Base-by-base conservation (phyloP, 495 filamentous ascomycete genomes). In the Penicillium antarcticum region DNA sequence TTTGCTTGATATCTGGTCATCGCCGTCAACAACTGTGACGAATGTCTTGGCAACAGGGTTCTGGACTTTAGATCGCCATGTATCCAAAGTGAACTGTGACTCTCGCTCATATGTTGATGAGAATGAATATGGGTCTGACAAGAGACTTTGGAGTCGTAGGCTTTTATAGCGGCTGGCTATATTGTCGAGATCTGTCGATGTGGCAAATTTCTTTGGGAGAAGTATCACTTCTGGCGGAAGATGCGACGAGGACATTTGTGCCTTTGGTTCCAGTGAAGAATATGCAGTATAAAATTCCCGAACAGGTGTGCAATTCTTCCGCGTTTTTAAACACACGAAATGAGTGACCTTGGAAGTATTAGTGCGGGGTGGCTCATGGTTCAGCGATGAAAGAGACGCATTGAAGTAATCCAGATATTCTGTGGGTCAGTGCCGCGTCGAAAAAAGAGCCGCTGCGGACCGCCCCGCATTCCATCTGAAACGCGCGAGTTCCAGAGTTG, bases 61-160 rank as follows among this genome's bases (percentile, higher is more conserved):
- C 50, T 52, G 54, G 26, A 83, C 58, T 35, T 75, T 73, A 14
- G 57, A 57, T 23, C 66, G 56, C 68, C 78, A 80, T 44, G 57
- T 56, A 13, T 71, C 66, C 12, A 73, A 58, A 10, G 56, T 52
- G 54, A 75, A 74, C 16, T 63, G 64, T 49, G 59, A 58, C 54
- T 81, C 77, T 21, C 63, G 56, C 21, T 68, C 71, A 49, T 76
- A 78, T 1, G 66, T 77, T 6, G 78, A 76, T 13, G 71, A 69
- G 55, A 80, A 83, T n/a, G 72, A 66, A 14, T 58, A 42, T 6
- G 70, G 68, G 24, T 66, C 58, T 10, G 53, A 49, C 51, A 57
- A 39, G 16, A 73, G 57, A n/a, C 60, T 56, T 16, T 63, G 48
- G 0, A 73, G 58, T n/a, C 66, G 52, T 3, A 71, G 49, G 2